Conservation (phyloP, 768 basidiomycete genomes). For the Megacollybia marginata region DNA sequence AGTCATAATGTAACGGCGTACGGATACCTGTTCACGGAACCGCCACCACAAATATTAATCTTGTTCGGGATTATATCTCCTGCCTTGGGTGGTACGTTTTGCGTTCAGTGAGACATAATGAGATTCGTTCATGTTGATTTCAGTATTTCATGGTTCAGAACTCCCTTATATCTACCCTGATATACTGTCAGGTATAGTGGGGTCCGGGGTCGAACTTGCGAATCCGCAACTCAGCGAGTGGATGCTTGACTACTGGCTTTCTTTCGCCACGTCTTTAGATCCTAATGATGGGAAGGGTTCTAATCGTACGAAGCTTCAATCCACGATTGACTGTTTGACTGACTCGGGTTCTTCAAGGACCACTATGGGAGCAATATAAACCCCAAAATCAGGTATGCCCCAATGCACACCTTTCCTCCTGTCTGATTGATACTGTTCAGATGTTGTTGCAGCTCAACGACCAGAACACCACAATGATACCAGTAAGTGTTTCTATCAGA, state of each 20-base stretch:
- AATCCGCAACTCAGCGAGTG: constrained; percentile 7
- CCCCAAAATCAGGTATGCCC: constrained; percentile 2
- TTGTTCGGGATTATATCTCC: not conserved
- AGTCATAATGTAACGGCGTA: too few species aligned
- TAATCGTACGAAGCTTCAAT: constrained; percentile 7
- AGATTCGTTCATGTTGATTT: not conserved
- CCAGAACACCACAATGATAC: constrained; percentile 17
- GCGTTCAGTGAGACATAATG: not conserved
- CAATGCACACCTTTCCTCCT: not conserved
- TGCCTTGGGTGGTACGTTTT: not conserved
- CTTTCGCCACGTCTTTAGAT: too few species aligned
- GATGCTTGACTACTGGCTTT: constrained; percentile 26
- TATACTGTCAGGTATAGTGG: too few species aligned
- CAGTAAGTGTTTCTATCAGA: too few species aligned
- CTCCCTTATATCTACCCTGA: not conserved
- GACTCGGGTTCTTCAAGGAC: too few species aligned
- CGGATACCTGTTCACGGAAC: not conserved
- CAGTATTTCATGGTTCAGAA: not conserved
- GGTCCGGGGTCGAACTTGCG: not conserved
- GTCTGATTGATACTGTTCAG: constrained; percentile 3
- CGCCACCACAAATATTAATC: too few species aligned
- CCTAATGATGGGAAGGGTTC: too few species aligned
- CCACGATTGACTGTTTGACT: too few species aligned
- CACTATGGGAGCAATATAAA: too few species aligned
- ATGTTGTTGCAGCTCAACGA: constrained; percentile 20